These are phyloP conservation scores for Phytophthora citrophthora DNA, from an alignment of 352 stramenopile species.

Conservation along the genomic window DNA sequence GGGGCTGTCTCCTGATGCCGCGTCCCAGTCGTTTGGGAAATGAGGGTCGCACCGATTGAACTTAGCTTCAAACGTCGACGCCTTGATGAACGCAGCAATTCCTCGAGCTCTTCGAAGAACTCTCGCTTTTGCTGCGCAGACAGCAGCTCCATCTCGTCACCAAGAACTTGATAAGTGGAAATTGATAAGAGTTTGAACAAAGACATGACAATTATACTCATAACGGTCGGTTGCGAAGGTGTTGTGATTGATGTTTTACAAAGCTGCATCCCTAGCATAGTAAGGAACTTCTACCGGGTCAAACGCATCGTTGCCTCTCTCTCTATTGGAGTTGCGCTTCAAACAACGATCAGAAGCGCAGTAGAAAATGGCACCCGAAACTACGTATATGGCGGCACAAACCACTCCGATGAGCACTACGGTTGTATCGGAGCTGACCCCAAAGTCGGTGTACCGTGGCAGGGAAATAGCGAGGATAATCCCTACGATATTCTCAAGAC, in stretches of 20 bases:
- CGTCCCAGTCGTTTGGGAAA: conserved; percentile 19
- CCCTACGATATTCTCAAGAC: conserved; percentile 57
- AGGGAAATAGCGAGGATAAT: conserved; percentile 46
- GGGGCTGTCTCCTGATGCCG: conserved; percentile 9
- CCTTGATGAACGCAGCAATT: conserved; percentile 34
- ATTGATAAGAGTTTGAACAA: conserved; percentile 21
- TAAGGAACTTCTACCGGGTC: not conserved
- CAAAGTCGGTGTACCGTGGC: conserved; percentile 72
- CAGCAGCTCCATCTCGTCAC: conserved; percentile 40
- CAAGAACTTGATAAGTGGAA: conserved; percentile 20
- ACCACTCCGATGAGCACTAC: conserved; percentile 44
- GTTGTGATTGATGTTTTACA: conserved; percentile 18
- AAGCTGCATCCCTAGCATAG: conserved; percentile 2
- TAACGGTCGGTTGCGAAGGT: conserved; percentile 6
- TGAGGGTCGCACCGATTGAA: conserved; percentile 1
- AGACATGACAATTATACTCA: conserved; percentile 17
- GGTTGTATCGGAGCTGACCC: conserved; percentile 40
- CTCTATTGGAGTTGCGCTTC: not conserved
- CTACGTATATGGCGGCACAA: conserved; percentile 47
- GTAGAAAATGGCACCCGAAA: conserved; percentile 39
- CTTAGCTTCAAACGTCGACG: conserved; percentile 18
- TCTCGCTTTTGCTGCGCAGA: conserved; percentile 43
- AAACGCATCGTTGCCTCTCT: not conserved
- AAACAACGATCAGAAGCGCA: conserved; percentile 4
- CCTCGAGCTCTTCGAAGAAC: conserved; percentile 58